These are phyloP conservation scores for Sporothrix brunneoviolacea DNA, from an alignment of 2,329 filamentous ascomycete species.

Conservation along the genomic window DNA sequence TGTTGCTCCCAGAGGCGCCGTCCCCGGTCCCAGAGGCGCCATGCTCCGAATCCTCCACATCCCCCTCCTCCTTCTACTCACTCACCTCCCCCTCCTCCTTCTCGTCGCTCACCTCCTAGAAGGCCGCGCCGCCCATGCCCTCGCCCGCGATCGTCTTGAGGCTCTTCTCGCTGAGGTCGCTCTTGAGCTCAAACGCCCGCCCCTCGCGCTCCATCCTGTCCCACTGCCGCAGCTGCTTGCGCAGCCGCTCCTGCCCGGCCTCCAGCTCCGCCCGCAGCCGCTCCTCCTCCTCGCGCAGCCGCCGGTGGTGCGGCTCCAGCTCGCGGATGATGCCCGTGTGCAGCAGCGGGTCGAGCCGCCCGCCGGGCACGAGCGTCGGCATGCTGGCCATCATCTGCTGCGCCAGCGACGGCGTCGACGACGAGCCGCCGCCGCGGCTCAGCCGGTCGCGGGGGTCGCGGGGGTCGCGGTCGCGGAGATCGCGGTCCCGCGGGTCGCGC, in stretches of 20 bases:
- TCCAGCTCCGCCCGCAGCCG: slow-evolving; percentile 47
- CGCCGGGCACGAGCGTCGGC: slow-evolving; percentile 44
- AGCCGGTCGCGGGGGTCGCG: neutral
- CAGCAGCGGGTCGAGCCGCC: slow-evolving; percentile 46
- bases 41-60: too few species aligned
- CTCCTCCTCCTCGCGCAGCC: slow-evolving; percentile 53
- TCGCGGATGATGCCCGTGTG: slow-evolving; percentile 45
- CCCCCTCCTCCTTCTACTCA: too few species aligned
- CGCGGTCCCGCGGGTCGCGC: neutral
- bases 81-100: too few species aligned
- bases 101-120: slow-evolving; percentile 30
- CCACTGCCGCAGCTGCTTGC: slow-evolving; percentile 47
- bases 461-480: neutral
- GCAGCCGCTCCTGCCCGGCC: slow-evolving; percentile 46
- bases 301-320: slow-evolving; percentile 46
- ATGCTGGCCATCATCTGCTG: slow-evolving; percentile 47
- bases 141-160: slow-evolving; percentile 52
- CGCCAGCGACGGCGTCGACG: slow-evolving; percentile 34
- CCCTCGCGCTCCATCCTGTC: slow-evolving; percentile 49
- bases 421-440: neutral
- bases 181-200: slow-evolving; percentile 47
- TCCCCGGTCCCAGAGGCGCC: too few species aligned
- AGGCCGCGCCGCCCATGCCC: slow-evolving; percentile 48
- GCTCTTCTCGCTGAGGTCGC: slow-evolving; percentile 50
- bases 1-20: too few species aligned